These are phyloP conservation scores for Collariella sp. DNA, from an alignment of 495 filamentous ascomycete genomes.

Conservation along the genomic window DNA sequence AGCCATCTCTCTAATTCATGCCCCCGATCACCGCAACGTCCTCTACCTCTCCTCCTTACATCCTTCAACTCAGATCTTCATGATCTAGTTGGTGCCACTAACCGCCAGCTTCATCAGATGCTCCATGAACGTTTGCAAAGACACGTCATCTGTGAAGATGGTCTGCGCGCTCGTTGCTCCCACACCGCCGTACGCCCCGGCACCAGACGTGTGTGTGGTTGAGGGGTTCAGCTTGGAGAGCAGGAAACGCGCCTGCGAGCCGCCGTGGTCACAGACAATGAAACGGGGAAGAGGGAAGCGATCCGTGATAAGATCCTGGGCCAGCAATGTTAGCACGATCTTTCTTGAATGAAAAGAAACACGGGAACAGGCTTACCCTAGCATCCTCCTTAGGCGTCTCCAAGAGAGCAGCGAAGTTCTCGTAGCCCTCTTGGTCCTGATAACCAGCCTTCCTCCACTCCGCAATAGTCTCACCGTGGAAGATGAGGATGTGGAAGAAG, in stretches of 20 bases:
- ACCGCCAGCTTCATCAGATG: conserved; percentile 90
- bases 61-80: background rate
- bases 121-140: conserved; percentile 98
- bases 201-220: conserved; percentile 89
- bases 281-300: conserved; percentile 96
- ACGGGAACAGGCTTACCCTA: conserved; percentile 51
- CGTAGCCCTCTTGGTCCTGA: conserved; percentile 96
- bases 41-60: background rate
- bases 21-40: background rate
- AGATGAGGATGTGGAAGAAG: conserved; percentile 99
- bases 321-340: background rate
- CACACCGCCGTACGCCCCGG: conserved; percentile 73
- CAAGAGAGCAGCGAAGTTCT: conserved; percentile 83
- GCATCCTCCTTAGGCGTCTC: conserved; percentile 98
- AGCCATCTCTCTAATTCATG: conserved; percentile 5
- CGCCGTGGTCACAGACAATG: conserved; percentile 97
- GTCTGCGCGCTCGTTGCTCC: conserved; percentile 85
- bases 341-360: background rate
- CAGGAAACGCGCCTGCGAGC: conserved; percentile 95
- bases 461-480: conserved; percentile 95
- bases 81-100: conserved; percentile 45
- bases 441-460: conserved; percentile 98
- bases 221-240: conserved; percentile 97
- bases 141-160: conserved; percentile 99
- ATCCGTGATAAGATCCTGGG: conserved; percentile 91